Conservation (phyloP, 169 alveolate genomes). For the Cryptosporidium canis region DNA sequence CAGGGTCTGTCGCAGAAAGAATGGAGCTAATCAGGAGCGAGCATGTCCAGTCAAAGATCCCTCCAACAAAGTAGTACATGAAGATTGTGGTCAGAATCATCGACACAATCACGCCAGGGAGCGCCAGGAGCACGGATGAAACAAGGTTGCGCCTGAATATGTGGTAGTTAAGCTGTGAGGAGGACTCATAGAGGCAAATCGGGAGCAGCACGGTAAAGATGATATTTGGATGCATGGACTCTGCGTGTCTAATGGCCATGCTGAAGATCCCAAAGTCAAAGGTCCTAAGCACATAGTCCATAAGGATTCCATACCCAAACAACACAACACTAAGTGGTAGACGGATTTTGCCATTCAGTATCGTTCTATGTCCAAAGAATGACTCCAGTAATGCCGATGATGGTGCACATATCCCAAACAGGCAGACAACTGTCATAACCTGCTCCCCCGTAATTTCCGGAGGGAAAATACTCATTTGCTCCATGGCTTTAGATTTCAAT, state of each 20-base stretch:
- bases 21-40: slow-evolving; percentile 76
- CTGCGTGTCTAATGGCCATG: slow-evolving; percentile 56
- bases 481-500: slow-evolving; percentile 5
- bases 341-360: slow-evolving; percentile 53
- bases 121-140: slow-evolving; percentile 58
- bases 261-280: slow-evolving; percentile 53
- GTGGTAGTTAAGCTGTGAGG: slow-evolving; percentile 71
- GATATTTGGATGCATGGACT: slow-evolving; percentile 68
- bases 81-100: slow-evolving; percentile 74
- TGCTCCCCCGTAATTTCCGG: slow-evolving; percentile 66
- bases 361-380: slow-evolving; percentile 54
- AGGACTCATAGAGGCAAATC: slow-evolving; percentile 73
- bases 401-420: slow-evolving; percentile 65
- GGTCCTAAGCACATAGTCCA: slow-evolving; percentile 44
- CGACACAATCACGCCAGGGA: slow-evolving; percentile 71
- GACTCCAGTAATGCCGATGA: slow-evolving; percentile 68
- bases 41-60: slow-evolving; percentile 75
- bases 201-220: slow-evolving; percentile 66
- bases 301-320: slow-evolving; percentile 58
- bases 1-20: slow-evolving; percentile 80
- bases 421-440: slow-evolving; percentile 66
- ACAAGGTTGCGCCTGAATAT: slow-evolving; percentile 53
- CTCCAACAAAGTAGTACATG: slow-evolving; percentile 75
- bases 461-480: background rate
- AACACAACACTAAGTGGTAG: slow-evolving; percentile 51